phyloP scores from a whole-genome alignment of 345 rosid species.

The Citrus hindsii region DNA sequence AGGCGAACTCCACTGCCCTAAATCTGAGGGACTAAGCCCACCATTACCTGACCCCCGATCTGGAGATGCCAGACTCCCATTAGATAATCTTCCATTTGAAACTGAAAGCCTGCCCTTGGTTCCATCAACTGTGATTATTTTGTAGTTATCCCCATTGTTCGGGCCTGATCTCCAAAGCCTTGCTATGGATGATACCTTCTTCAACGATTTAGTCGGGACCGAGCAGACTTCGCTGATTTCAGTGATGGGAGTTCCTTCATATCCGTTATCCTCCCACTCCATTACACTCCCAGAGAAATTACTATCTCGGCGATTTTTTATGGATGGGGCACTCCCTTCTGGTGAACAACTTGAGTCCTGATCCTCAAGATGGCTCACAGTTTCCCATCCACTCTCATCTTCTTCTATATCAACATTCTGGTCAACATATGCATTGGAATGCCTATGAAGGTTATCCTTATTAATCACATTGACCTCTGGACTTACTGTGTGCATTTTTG shows the following conservation, averaged over 20 bases:
- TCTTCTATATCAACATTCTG: conserved; percentile 60
- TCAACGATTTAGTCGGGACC: conserved; percentile 42
- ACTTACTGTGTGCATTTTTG: conserved; percentile 46
- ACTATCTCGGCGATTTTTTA: conserved; percentile 38
- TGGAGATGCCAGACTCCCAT: conserved; percentile 49
- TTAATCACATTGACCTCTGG: conserved; percentile 38
- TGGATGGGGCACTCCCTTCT: conserved; percentile 54
- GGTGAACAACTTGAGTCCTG: conserved; percentile 75
- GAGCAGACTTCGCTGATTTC: conserved; percentile 68
- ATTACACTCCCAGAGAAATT: conserved; percentile 53
- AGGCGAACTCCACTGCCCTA: conserved; percentile 84
- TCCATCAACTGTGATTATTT: conserved; percentile 65
- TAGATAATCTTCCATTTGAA: conserved; percentile 71
- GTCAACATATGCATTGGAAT: conserved; percentile 32
- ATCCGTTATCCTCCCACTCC: conserved; percentile 54
- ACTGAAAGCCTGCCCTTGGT: conserved; percentile 63
- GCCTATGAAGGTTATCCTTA: conserved; percentile 34
- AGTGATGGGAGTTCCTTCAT: conserved; percentile 50
- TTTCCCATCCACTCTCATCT: conserved; percentile 98
- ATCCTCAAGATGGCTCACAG: conserved; percentile 83
- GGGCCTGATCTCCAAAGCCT: conserved; percentile 73
- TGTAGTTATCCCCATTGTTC: conserved; percentile 57
- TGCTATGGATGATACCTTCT: conserved; percentile 70
- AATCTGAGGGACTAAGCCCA: conserved; percentile 56
- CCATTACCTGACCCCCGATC: conserved; percentile 66